These are phyloP conservation scores for Dianthus caryophyllus DNA, from an alignment of 148 eudicot species.

Conservation along the genomic window DNA sequence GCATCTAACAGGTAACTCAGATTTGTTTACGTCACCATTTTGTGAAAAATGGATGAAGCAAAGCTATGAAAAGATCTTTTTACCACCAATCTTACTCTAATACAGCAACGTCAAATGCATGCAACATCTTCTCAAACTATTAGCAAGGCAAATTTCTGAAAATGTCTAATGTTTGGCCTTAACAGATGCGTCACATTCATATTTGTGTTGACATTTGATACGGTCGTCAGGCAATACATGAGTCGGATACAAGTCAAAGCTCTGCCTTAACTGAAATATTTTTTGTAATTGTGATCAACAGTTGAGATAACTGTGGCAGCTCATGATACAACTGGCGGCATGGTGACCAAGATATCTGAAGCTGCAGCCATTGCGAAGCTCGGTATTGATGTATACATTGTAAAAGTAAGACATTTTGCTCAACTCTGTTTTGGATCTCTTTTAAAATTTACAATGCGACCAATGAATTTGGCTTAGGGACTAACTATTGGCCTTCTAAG, in stretches of 20 bases:
- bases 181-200: no score
- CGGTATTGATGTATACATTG: slow-evolving; percentile 90
- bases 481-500: not conserved
- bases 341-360: slow-evolving; percentile 85
- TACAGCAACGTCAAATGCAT: no score
- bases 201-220: no score
- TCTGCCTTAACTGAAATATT: slow-evolving; percentile 12
- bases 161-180: no score
- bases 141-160: no score
- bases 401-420: slow-evolving; percentile 43
- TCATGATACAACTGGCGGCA: slow-evolving; percentile 97
- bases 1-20: no score
- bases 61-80: not conserved
- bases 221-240: no score
- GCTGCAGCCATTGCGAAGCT: slow-evolving; percentile 89
- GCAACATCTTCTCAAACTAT: no score
- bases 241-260: not conserved
- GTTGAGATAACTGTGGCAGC: slow-evolving; percentile 84
- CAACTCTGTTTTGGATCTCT: no score
- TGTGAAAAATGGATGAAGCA: no score
- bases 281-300: slow-evolving; percentile 27
- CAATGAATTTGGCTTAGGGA: not conserved
- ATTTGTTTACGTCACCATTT: no score
- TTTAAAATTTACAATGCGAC: not conserved
- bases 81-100: not conserved